Evolutionary conservation across 1,139 yeast species (phyloP).

Genomic region (Diutina mesorugosa): DNA sequence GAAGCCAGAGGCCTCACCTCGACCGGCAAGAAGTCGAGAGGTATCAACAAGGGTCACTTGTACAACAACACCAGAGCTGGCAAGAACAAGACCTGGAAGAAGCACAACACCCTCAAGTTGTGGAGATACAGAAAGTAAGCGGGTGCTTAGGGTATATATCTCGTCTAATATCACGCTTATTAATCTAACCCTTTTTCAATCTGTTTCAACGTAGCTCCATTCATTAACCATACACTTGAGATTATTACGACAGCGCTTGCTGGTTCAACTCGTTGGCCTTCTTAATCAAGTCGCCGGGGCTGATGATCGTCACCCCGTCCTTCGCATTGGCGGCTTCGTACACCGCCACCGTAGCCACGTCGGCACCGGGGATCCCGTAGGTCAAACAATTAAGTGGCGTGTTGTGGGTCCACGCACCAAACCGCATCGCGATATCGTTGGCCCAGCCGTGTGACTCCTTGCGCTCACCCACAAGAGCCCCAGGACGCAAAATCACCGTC

Average conservation of each 20-base stretch:
- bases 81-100: constrained; percentile 99
- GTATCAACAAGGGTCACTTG: constrained; percentile 99
- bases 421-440: constrained; percentile 8
- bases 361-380: neutral
- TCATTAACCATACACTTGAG: neutral
- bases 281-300: neutral
- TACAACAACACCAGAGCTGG: constrained; percentile 97
- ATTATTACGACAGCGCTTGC: neutral
- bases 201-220: no score
- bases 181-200: neutral
- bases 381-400: constrained; percentile 1
- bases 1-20: constrained; percentile 98
- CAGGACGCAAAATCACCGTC: constrained; percentile 62
- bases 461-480: constrained; percentile 50
- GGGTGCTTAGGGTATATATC: neutral
- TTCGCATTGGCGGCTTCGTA: neutral
- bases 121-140: constrained; percentile 98
- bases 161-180: neutral
- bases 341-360: neutral
- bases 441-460: constrained; percentile 25
- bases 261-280: neutral
- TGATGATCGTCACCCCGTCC: neutral
- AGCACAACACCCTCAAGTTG: constrained; percentile 95
- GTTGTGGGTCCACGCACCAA: neutral
- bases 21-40: constrained; percentile 98